Base-by-base conservation (phyloP, 345 rosid species). In the Heritiera fomes region DNA sequence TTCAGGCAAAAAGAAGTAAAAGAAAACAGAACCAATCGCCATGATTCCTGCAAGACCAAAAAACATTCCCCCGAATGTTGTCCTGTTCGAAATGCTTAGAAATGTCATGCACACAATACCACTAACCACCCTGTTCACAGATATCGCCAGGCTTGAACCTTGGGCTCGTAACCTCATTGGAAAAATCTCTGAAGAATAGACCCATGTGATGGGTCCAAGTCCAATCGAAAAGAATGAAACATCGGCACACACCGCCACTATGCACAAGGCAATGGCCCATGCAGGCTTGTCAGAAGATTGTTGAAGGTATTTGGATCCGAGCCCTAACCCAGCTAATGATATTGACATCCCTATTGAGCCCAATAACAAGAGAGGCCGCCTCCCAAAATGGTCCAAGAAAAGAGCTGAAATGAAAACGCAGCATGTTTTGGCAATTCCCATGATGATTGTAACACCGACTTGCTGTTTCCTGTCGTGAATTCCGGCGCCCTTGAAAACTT, bases 171-270 rank as follows among this genome's bases (percentile, higher is more conserved):
- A 81, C 77, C 86, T 84, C 67, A 84, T 62, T 1, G 97, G 97
- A 80, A 91, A 93, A 34, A 91, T 89, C 89, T 93, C 98, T 0
- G 92, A 86, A 3, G 93, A 90, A 70, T 91, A 93, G 18, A 93
- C 98, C 96, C 95, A 91, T 0, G 98, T 90, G 3, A 91, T 86
- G 0, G 98, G 98, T 61, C 94, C 97, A 28, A 88, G 94, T 77
- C 96, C 98, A 14, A 91, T 88, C 0, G 96, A 89, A 59, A 91
- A 93, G 80, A 87, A 93, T 1, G 96, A 90, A 6, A 91, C 91
- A 20, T 76, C 76, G 0, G 80, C 71, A 6, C 91, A 88, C 7
- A 90, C 86, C 0, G 91, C 81, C 65, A 82, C 81, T 12, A 86
- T 68, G 23, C 86, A 81, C 65, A 84, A 11, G 8, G 43, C 82